Evolutionary conservation across 139 green algal species (phyloP).

Genomic region (Chlamydomonas asymmetrica): DNA sequence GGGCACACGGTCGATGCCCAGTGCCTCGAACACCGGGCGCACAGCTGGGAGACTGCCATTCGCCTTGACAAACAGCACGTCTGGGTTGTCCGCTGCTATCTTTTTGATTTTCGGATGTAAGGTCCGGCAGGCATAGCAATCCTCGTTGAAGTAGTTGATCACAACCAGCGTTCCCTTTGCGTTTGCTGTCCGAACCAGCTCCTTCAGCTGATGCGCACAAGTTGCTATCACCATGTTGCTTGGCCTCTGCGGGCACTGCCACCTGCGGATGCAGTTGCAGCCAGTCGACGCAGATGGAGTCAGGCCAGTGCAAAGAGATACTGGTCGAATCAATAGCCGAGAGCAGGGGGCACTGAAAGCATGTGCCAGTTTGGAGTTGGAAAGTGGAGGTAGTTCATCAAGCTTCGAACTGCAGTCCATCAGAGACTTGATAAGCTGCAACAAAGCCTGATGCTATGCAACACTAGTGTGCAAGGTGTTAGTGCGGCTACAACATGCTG

Average conservation of each 20-base stretch:
- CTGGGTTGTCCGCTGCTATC: slow-evolving; percentile 51
- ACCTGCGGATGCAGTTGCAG: no score
- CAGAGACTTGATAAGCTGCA: no score
- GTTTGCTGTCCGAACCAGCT: background rate
- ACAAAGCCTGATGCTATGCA: no score
- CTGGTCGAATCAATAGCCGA: no score
- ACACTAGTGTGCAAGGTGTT: no score
- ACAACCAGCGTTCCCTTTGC: slow-evolving; percentile 35
- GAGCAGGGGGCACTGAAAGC: no score
- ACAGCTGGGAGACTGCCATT: slow-evolving; percentile 39
- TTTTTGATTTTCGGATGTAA: slow-evolving; percentile 64
- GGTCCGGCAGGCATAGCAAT: slow-evolving; percentile 43
- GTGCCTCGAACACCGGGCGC: slow-evolving; percentile 35
- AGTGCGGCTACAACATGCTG: no score
- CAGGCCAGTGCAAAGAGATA: no score
- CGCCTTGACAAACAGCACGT: slow-evolving; percentile 67
- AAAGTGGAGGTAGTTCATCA: no score
- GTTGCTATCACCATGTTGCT: slow-evolving; percentile 23
- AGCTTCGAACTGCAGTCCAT: no score
- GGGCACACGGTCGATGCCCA: slow-evolving; percentile 23
- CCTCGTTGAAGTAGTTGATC: slow-evolving; percentile 60
- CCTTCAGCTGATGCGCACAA: background rate
- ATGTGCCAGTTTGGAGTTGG: no score
- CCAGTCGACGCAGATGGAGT: no score
- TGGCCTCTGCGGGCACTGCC: slow-evolving; percentile 5